Evolutionary conservation across 192 early-diverging fungal species (phyloP).

Genomic region (Backusella psychrophila): DNA sequence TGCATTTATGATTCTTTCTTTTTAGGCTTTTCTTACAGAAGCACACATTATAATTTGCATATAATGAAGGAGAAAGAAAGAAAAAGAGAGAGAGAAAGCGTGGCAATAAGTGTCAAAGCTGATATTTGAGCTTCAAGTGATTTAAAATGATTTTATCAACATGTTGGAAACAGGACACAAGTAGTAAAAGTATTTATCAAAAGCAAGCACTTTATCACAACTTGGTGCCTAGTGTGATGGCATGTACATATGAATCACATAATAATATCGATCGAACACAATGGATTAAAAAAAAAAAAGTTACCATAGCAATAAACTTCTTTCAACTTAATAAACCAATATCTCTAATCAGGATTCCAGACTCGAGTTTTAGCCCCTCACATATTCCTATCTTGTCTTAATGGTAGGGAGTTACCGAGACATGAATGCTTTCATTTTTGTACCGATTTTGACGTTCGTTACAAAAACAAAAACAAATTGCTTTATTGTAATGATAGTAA

Average conservation of each 20-base stretch:
- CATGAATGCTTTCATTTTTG: neutral
- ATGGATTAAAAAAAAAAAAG: neutral
- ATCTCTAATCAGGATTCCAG: neutral
- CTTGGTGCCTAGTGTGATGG: neutral
- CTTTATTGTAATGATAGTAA: neutral
- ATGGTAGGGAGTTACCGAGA: neutral
- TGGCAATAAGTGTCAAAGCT: neutral
- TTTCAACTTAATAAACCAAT: neutral
- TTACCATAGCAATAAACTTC: neutral
- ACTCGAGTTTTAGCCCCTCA: neutral
- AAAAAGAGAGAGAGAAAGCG: neutral
- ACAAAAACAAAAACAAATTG: neutral
- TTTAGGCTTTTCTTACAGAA: neutral
- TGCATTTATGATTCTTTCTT: neutral
- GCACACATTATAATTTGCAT: neutral
- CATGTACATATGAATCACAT: neutral
- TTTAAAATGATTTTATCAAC: neutral
- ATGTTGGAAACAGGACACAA: neutral
- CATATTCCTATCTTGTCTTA: neutral
- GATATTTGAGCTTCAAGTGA: neutral
- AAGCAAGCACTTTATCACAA: neutral
- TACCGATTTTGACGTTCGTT: constrained; percentile 1
- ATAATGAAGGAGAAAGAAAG: neutral
- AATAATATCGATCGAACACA: neutral
- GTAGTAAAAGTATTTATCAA: neutral